Conservation (phyloP, 148 eudicot genomes). For the Nepenthes gracilis region DNA sequence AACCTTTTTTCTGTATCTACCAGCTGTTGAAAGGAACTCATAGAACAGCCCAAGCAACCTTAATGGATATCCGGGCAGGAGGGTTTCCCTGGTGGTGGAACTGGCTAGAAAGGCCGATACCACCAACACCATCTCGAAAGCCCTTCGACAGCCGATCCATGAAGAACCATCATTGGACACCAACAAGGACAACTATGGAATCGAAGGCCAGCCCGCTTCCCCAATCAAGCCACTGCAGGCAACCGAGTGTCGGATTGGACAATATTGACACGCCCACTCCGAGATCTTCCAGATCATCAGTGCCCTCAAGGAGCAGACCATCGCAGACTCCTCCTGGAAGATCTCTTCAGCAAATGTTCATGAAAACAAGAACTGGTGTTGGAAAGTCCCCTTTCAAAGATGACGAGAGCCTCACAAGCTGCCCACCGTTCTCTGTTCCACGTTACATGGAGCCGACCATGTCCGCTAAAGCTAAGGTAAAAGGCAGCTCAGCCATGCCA, state of each 20-base stretch:
- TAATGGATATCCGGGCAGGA: constrained; percentile 44
- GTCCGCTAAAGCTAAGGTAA: constrained; percentile 57
- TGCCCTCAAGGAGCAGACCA: constrained; percentile 32
- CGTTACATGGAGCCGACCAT: constrained; percentile 66
- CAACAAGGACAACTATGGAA: constrained; percentile 33
- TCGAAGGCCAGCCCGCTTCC: constrained; percentile 51
- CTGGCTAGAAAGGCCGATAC: constrained; percentile 74
- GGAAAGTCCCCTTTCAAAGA: constrained; percentile 44
- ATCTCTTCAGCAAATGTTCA: constrained; percentile 22
- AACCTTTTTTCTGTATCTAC: not conserved
- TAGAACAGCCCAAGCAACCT: constrained; percentile 37
- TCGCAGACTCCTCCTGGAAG: constrained; percentile 38
- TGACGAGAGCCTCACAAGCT: constrained; percentile 75
- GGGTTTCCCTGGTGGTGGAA: constrained; percentile 98
- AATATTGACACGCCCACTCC: constrained; percentile 51
- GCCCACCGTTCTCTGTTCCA: constrained; percentile 67
- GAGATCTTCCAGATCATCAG: constrained; percentile 51
- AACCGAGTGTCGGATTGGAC: constrained; percentile 19
- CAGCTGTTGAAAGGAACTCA: constrained; percentile 61
- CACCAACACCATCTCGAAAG: constrained; percentile 20
- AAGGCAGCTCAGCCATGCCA: constrained; percentile 25
- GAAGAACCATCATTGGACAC: constrained; percentile 32
- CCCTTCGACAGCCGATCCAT: constrained; percentile 28
- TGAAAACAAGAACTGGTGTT: constrained; percentile 27
- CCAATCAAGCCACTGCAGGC: constrained; percentile 24